Evolutionary conservation across 192 early-diverging fungal species (phyloP), one percentile per base, ranked within the genome.

Genomic region (Coemansia sp.): DNA sequence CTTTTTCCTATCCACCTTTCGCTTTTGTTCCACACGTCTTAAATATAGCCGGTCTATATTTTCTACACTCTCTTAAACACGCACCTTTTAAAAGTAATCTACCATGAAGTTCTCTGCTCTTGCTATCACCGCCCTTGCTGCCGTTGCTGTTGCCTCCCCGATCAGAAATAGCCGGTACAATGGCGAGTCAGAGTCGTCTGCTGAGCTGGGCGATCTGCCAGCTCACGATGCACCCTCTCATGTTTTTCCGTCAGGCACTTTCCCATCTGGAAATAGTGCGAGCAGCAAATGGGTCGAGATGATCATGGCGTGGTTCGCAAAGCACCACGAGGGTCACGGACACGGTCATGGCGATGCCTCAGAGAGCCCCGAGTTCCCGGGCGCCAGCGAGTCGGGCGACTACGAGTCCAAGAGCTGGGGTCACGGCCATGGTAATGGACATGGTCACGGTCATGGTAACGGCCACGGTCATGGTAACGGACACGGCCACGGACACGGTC

Each of bases 1-100:
- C 15, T 15, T 43, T 43, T 43, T 10, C 15, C 41, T 43, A 43
- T 43, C 41, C 41, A 15, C 12, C 41, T 15, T 43, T 6, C 29
- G 29, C 29, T 0, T 54, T 54, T 54, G 25, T 54, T 15, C 12
- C 29, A 11, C 27, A 3, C 3, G 23, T 58, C 22, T 51, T 14
- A n/a, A 37, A 38, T 73, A 66, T 63, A 73, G 72, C 72, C 58
- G 72, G 72, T 58, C 72, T 73, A 67, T 73, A 73, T 65, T 27
- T 14, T 43, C 10, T 56, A 27, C 5, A 12, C 39, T 37, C 27
- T 37, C 38, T 35, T 58, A 37, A 24, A 54, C 35, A 5, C 29
- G 29, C 41, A 15, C 41, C 41, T 43, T 43, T 43, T 43, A 43
- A 43, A 43, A 15, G 15, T 15, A 15, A 23, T 14, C 45, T 29